Base-by-base conservation (phyloP, 352 stramenopile species). In the Phytophthora vignae region DNA sequence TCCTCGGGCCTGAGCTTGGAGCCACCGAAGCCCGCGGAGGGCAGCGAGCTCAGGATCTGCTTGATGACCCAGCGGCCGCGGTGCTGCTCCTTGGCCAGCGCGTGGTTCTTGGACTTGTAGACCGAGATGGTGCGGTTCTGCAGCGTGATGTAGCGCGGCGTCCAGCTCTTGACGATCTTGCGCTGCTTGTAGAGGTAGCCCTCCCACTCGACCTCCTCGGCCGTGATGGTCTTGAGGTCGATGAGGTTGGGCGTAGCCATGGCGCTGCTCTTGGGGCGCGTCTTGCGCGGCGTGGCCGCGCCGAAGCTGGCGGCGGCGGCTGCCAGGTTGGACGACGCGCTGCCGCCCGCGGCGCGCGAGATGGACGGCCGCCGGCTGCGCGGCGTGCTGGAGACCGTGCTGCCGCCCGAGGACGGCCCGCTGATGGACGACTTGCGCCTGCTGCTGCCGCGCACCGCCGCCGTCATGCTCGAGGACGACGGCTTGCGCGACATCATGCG, bases 121-220 rank as follows among this genome's bases (percentile, higher is more conserved):
- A 94, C 85, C 10, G 88, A 90, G 38, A 95, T 63, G 9, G 85
- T 92, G 55, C 85, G 79, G 73, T 94, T 93, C 74, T 94, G 82
- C 38, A 96, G 74, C 70, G 88, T 96, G 57, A 95, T 92, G 74
- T 96, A 96, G 2, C 90, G 86, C 48, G 87, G 88, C 50, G 85
- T 94, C 90, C 90, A 96, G 79, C 87, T 95, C 81, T 95, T 95
- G 58, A 96, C 90, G 65, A 96, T 87, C 78, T 95, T 94, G 68
- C 88, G 87, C 70, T 96, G 90, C 76, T 96, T 96, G 81, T 95
- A 96, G 14, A 96, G 64, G 64, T 96, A 96, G 2, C 90, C 90
- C 65, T 96, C 90, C 90, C 90, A 96, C 75, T 96, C 90, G 55
- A 96, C 69, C 55, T 95, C 88, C 58, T 95, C 89, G 65, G 78